These are phyloP conservation scores for Peniophora sp. DNA, from an alignment of 1,284 basidiomycete species.

Conservation along the genomic window DNA sequence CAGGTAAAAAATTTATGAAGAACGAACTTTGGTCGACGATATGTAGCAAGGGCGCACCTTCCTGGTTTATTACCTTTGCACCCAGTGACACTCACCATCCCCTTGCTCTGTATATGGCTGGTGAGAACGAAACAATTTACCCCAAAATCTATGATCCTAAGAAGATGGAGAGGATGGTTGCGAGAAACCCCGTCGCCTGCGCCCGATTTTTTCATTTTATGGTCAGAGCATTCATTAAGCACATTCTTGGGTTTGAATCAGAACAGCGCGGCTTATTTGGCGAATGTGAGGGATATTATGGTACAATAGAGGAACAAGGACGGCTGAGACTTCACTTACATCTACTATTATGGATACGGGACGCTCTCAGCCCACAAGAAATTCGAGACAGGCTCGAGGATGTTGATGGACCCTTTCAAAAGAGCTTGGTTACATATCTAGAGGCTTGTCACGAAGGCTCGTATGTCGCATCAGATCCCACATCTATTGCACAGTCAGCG, in stretches of 20 bases:
- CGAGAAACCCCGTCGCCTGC: not conserved
- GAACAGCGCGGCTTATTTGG: constrained; percentile 7
- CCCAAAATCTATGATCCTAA: not conserved
- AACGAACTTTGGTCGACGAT: constrained; percentile 31
- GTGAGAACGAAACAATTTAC: not conserved
- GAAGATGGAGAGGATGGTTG: not conserved
- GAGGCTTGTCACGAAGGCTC: constrained; percentile 7
- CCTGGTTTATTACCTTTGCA: constrained; percentile 29
- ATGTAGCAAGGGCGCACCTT: constrained; percentile 20
- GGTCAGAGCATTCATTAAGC: constrained; percentile 4
- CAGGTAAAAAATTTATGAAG: constrained; percentile 25
- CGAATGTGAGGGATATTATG: constrained; percentile 8
- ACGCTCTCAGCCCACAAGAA: constrained; percentile 4
- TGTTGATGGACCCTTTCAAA: constrained; percentile 11
- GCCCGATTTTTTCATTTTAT: constrained; percentile 5
- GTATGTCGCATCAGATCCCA: constrained; percentile 1
- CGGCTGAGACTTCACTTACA: constrained; percentile 12
- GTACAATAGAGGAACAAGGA: constrained; percentile 12
- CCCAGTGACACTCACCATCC: constrained; percentile 13
- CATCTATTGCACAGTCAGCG: not conserved
- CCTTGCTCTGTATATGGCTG: not conserved
- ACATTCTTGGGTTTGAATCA: constrained; percentile 1
- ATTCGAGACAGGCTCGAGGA: constrained; percentile 15
- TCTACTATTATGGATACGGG: constrained; percentile 13
- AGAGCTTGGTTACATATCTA: constrained; percentile 11